Percentiles rank a stretch among this genome's conserved stretches.
Evolutionary conservation across 2,329 filamentous ascomycete genomes (phyloP).

Genomic region (Penicillium expansum): DNA sequence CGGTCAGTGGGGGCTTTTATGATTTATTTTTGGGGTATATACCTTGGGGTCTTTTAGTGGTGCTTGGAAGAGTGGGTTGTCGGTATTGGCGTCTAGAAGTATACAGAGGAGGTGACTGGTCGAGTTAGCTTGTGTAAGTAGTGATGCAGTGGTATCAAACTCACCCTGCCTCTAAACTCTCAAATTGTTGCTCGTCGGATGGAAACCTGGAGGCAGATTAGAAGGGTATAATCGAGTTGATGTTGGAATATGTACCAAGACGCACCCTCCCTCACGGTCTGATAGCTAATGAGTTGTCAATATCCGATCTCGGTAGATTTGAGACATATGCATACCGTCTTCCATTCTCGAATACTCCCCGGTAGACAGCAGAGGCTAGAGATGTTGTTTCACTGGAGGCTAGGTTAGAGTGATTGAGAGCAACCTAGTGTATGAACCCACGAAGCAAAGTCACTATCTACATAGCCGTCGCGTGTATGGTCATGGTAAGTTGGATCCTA

Average conservation of each 20-base stretch:
- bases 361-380: constrained; percentile 1
- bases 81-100: not conserved
- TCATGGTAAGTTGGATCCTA: constrained; percentile 5
- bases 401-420: not conserved
- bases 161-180: constrained; percentile 5
- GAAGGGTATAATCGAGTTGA: not conserved
- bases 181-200: constrained; percentile 8
- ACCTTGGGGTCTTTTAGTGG: too few relatives aligned
- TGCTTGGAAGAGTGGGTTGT: constrained; percentile 6
- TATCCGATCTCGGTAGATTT: not conserved
- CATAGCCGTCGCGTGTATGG: not conserved
- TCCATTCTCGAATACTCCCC: constrained; percentile 6
- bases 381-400: constrained; percentile 1
- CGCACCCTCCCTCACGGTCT: constrained; percentile 5
- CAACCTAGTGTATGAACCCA: not conserved
- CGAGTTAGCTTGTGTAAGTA: not conserved
- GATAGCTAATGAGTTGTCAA: not conserved
- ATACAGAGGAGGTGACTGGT: constrained; percentile 6
- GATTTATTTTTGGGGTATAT: not conserved
- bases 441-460: constrained; percentile 1
- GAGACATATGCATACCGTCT: constrained; percentile 3
- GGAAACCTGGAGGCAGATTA: not conserved
- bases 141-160: not conserved
- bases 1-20: too few relatives aligned
- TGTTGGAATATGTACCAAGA: not conserved